These are phyloP conservation scores for Rhododendron simsii DNA, from an alignment of 148 eudicot species.

Conservation along the genomic window DNA sequence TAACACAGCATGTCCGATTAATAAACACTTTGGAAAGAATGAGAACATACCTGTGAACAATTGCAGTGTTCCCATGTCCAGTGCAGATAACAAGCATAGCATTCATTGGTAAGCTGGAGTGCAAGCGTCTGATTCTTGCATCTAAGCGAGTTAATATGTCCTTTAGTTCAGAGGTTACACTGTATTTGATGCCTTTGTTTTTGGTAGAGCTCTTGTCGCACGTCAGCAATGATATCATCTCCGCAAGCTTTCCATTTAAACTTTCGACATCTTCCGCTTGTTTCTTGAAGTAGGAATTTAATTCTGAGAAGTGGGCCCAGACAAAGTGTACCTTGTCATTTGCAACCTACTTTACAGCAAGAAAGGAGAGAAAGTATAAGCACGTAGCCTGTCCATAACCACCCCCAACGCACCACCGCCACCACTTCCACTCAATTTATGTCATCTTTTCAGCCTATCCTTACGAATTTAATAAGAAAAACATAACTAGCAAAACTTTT, in stretches of 20 bases:
- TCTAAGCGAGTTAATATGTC: conserved; percentile 57
- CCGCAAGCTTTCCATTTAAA: conserved; percentile 62
- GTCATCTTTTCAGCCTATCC: not conserved
- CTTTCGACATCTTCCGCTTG: conserved; percentile 67
- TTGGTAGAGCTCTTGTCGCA: conserved; percentile 47
- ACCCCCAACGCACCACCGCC: not conserved
- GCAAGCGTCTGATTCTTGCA: conserved; percentile 53
- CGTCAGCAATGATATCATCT: conserved; percentile 70
- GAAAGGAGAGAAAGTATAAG: not conserved
- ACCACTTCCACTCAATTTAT: not conserved
- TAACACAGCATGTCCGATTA: not conserved
- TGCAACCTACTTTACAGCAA: conserved; percentile 40
- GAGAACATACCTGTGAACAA: conserved; percentile 58
- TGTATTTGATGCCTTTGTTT: conserved; percentile 36
- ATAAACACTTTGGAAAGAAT: not conserved
- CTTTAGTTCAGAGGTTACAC: conserved; percentile 52
- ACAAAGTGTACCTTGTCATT: conserved; percentile 73
- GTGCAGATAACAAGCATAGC: conserved; percentile 78
- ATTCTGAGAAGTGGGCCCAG: conserved; percentile 83
- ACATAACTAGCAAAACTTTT: not conserved
- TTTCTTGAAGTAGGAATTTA: conserved; percentile 59
- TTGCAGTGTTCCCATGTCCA: conserved; percentile 94
- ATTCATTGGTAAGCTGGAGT: conserved; percentile 62
- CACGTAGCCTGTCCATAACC: not conserved
- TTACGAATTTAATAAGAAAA: not conserved